Evolutionary conservation across 495 filamentous ascomycete genomes (phyloP).

Genomic region (Trichoderma reesei): DNA sequence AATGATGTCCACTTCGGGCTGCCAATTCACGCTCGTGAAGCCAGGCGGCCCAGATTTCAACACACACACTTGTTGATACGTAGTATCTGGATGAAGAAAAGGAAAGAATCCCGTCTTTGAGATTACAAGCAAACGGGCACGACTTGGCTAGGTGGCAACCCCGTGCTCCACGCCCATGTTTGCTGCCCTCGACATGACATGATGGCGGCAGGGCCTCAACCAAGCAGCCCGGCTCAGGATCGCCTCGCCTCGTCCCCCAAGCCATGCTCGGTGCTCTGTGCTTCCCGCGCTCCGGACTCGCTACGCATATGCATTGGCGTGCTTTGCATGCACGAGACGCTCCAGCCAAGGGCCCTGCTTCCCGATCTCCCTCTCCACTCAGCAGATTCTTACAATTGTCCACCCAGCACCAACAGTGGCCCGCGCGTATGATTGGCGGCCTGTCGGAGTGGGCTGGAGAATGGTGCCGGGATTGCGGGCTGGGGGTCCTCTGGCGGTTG

Average conservation of each 20-base stretch:
- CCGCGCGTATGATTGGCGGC: background rate
- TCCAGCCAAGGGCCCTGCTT: background rate
- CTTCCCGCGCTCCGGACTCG: constrained; percentile 3
- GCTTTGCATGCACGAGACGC: background rate
- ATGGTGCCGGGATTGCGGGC: background rate
- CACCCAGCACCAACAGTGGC: too few relatives aligned
- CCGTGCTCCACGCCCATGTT: too few relatives aligned
- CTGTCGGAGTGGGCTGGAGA: background rate
- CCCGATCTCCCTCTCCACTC: constrained; percentile 2
- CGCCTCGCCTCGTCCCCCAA: too few relatives aligned
- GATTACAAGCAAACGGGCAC: too few relatives aligned
- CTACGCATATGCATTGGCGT: background rate
- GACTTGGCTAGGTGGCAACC: too few relatives aligned
- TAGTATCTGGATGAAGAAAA: too few relatives aligned
- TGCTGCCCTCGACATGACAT: too few relatives aligned
- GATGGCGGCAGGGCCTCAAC: background rate
- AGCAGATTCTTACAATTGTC: background rate
- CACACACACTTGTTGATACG: too few relatives aligned
- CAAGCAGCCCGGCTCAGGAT: background rate
- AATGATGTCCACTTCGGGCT: too few relatives aligned
- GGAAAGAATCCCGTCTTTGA: too few relatives aligned
- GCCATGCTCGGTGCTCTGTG: constrained; percentile 5
- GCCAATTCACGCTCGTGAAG: too few relatives aligned
- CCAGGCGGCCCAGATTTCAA: too few relatives aligned
- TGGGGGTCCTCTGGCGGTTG: background rate